Evolutionary conservation across 2,329 filamentous ascomycete genomes (phyloP).

Genomic region (Diaporthe ilicicola): DNA sequence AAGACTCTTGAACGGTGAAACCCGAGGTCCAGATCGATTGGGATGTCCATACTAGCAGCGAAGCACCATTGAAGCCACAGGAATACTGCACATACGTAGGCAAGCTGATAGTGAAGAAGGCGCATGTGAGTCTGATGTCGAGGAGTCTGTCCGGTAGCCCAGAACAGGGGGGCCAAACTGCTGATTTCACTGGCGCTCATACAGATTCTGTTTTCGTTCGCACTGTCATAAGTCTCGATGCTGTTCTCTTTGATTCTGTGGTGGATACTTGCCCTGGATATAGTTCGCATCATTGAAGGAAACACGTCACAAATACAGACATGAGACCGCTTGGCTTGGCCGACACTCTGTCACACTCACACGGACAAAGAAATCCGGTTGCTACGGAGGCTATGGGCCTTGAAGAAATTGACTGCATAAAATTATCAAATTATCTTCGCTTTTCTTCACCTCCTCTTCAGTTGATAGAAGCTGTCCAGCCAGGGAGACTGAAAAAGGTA

Average conservation of each 20-base stretch:
- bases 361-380: background rate
- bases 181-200: no score
- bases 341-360: background rate
- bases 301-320: background rate
- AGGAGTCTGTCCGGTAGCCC: no score
- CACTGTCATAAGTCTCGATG: background rate
- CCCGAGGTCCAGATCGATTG: no score
- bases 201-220: no score
- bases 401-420: background rate
- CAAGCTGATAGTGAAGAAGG: no score
- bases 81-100: no score
- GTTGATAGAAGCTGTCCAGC: background rate
- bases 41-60: no score
- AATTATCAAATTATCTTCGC: background rate
- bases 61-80: no score
- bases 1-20: no score
- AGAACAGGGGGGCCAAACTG: no score
- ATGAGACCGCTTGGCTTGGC: background rate
- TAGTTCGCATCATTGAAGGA: background rate
- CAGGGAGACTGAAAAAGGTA: background rate
- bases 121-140: no score
- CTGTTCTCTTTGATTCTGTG: background rate
- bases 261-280: background rate
- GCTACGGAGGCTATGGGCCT: background rate
- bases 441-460: background rate